Base-by-base conservation (phyloP, 352 stramenopile species). In the Phytophthora pseudosyringae region DNA sequence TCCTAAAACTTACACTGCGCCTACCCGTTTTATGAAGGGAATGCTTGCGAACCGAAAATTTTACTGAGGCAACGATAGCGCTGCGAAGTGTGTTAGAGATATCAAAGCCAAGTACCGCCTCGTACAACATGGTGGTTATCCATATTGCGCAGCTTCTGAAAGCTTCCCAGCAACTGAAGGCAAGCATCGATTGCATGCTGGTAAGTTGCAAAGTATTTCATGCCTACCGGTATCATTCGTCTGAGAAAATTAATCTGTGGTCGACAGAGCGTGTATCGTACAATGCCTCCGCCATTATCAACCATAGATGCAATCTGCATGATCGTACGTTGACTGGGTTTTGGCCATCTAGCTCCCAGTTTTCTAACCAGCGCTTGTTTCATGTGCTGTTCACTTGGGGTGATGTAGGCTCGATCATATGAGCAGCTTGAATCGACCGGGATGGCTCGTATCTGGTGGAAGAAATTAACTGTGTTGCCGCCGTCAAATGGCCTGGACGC, bases 241-340 rank as follows among this genome's bases (percentile, higher is more conserved):
- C 15, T 41, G 13, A 44, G 1, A 44, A 25, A 52, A 15, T 7
- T 46, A 10, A 7, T 50, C 16, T 15, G 40, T 26, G 29, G 29
- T 15, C 7, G 18, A 39, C 45, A 88, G 78, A 71, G 59, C 43
- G 41, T 91, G 4, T 83, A 75, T 38, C 66, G 59, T n/a, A 29
- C 48, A 9, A 86, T 88, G 76, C 82, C 82, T 4, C 13, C 64
- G 3, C 80, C 80, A 4, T 88, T 89, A 47, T 75, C 59, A 10
- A 21, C 4, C 7, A 25, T 47, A n/a, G 82, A 85, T 35, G 78
- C 66, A 1, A 55, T 80, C 2, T 59, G 76, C 16, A 68, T 88
- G 13, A 69, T 89, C n/a, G 82, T 91, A 76, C 36, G 64, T 55
- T 46, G 5, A n/a, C 10, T 49, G 5, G 26, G 0, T 4, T 44